Percentiles rank a stretch among this genome's conserved stretches.
Conservation (phyloP, 139 green algal genomes). For the Chlorella sp. region DNA sequence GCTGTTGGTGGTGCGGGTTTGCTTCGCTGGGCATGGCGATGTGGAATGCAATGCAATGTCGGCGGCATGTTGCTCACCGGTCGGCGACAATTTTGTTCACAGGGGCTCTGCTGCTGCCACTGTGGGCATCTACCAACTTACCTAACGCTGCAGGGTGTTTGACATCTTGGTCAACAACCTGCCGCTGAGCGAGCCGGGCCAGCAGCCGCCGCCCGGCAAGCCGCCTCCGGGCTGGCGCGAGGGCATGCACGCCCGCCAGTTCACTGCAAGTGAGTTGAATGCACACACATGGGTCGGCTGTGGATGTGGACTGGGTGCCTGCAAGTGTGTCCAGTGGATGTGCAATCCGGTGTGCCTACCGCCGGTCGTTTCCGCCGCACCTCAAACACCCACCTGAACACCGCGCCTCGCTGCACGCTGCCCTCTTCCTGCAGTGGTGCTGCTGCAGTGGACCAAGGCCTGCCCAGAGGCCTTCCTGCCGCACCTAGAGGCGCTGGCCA, state of each 20-base stretch:
- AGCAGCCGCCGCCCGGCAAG: conserved; percentile 40
- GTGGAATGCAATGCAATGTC: no score
- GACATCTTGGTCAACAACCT: conserved; percentile 47
- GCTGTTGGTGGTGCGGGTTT: no score
- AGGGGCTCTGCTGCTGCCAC: no score
- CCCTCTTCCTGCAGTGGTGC: conserved; percentile 22
- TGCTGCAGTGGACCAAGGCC: conserved; percentile 54
- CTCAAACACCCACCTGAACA: neutral
- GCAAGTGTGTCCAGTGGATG: neutral
- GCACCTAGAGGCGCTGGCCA: conserved; percentile 68
- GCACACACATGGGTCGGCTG: no score
- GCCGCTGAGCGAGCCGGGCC: conserved; percentile 36
- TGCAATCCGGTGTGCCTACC: neutral
- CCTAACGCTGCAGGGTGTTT: conserved; percentile 43
- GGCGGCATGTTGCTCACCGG: no score
- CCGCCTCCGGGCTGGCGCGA: conserved; percentile 49
- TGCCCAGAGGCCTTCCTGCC: conserved; percentile 62
- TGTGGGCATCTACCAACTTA: no score
- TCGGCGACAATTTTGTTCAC: no score
- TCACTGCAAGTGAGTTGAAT: conserved; percentile 28
- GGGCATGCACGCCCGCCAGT: conserved; percentile 39
- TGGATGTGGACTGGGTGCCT: no score
- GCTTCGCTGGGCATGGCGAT: no score
- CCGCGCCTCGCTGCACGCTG: neutral
- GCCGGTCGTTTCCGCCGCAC: neutral